Evolutionary conservation across 805 yeast genomes (phyloP), one percentile per base, ranked within the genome.

Genomic region (Priceomyces castillae): DNA sequence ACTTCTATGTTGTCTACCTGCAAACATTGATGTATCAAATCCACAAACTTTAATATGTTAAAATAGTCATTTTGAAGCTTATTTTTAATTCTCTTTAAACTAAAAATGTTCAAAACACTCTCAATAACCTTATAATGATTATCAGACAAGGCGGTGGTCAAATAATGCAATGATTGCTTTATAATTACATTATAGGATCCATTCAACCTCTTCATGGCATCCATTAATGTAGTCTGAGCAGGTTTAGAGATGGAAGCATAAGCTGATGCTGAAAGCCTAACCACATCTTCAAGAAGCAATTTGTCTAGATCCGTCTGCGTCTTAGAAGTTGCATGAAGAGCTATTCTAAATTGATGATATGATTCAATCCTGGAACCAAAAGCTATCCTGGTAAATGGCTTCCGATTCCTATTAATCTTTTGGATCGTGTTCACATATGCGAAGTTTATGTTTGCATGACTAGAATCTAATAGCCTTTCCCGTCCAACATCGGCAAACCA

Each of bases 401-500:
- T 81, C 4, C 80, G 66, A 16, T 80, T 61, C 35, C 86, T 81
- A 4, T 84, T 76, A 3, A 86, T 65, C n/a, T 78, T 70, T 54
- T 85, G 90, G 7, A 81, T 68, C 30, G 76, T 74, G 36, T 76
- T 77, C 42, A 84, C 69, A 54, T 77, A 81, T 0, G 74, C 70
- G 46, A 81, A 78, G 37, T 79, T 78, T 26, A 83, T 69, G 30
- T 68, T 66, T 4, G 82, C 77, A 36, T 80, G 82, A 45, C 81
- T 78, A 3, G 75, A 66, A 34, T 75, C 81, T 39, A 82, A 74
- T 0, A 83, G 62, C 10, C 84, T 67, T 51, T 87, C 95, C 43
- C 78, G 74, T 1, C 96, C 95, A 19, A 84, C 84, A 56, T 89
- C 94, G 19, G 84, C 72, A 52, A 84, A 82, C 88, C 95, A 94